phyloP scores from a whole-genome alignment of 805 yeast genomes.

The Isabelozyma heimii region DNA sequence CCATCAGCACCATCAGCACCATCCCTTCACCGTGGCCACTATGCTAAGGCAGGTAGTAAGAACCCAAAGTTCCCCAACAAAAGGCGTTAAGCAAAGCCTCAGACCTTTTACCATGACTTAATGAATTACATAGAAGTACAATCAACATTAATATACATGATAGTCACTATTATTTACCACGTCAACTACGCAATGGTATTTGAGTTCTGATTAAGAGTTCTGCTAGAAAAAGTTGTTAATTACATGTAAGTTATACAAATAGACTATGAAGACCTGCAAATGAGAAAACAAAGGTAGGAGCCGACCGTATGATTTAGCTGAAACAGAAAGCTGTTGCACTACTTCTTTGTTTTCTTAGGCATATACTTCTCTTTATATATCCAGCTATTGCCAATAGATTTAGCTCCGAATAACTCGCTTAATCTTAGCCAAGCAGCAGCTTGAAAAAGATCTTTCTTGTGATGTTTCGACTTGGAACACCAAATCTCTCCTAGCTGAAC shows the following conservation, averaged over 20 bases:
- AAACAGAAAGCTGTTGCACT: background rate
- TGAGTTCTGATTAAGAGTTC: too few relatives aligned
- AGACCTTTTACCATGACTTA: background rate
- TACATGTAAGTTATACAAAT: too few relatives aligned
- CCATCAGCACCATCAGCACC: background rate
- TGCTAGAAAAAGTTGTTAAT: too few relatives aligned
- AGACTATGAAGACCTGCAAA: too few relatives aligned
- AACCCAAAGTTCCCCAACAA: background rate
- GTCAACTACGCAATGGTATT: too few relatives aligned
- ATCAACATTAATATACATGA: background rate
- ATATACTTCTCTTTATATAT: slow-evolving; percentile 68
- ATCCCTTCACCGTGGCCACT: background rate
- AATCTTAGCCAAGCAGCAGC: slow-evolving; percentile 73
- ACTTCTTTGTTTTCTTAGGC: slow-evolving; percentile 3
- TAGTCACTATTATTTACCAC: too few relatives aligned
- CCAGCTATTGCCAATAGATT: slow-evolving; percentile 70
- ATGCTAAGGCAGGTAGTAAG: background rate
- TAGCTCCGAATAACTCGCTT: slow-evolving; percentile 61
- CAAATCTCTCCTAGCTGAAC: slow-evolving; percentile 69
- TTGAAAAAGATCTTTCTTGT: slow-evolving; percentile 55
- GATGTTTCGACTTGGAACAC: slow-evolving; percentile 51
- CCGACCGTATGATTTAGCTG: background rate
- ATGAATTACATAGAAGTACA: background rate
- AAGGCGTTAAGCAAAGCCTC: background rate
- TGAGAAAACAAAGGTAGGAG: background rate